Percentiles rank a stretch among this genome's conserved stretches.
Evolutionary conservation across 2,329 filamentous ascomycete species (phyloP).

Genomic region (Aspergillus hortae): DNA sequence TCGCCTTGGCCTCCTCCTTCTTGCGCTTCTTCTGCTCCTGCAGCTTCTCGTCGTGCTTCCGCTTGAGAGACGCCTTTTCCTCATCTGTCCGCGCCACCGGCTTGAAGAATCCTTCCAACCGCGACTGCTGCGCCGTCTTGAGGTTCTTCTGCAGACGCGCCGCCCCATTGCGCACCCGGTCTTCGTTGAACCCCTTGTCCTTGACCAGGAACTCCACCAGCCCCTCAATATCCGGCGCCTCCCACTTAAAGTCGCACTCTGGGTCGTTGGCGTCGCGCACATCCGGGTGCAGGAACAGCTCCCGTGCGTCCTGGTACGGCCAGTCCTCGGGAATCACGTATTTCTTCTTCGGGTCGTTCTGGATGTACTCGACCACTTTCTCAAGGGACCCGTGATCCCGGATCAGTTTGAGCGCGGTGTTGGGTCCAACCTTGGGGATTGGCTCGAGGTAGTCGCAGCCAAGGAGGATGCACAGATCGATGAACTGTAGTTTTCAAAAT

Average conservation of each 20-base stretch:
- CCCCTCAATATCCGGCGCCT: slow-evolving; percentile 84
- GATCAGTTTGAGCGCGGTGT: slow-evolving; percentile 88
- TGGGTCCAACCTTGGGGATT: slow-evolving; percentile 88
- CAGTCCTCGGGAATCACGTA: slow-evolving; percentile 91
- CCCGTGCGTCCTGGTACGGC: slow-evolving; percentile 88
- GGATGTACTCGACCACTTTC: slow-evolving; percentile 75
- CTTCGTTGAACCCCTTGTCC: slow-evolving; percentile 96
- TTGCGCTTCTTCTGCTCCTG: slow-evolving; percentile 93
- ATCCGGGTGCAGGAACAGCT: slow-evolving; percentile 88
- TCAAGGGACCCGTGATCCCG: slow-evolving; percentile 87
- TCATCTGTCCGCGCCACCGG: slow-evolving; percentile 81
- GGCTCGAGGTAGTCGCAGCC: slow-evolving; percentile 98
- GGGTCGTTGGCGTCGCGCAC: slow-evolving; percentile 78
- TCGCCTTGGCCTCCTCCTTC: slow-evolving; percentile 92
- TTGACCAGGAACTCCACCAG: slow-evolving; percentile 84
- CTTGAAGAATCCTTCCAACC: slow-evolving; percentile 97
- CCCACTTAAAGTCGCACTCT: slow-evolving; percentile 97
- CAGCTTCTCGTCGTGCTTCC: slow-evolving; percentile 88
- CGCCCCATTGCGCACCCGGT: slow-evolving; percentile 78
- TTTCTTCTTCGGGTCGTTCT: slow-evolving; percentile 73
- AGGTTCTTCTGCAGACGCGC: slow-evolving; percentile 81
- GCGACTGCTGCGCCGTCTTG: slow-evolving; percentile 84
- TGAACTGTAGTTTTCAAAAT: slow-evolving; percentile 60
- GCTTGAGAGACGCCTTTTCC: slow-evolving; percentile 80
- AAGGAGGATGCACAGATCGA: slow-evolving; percentile 94